Percentiles rank a stretch among this genome's conserved stretches.
Evolutionary conservation across 2,329 filamentous ascomycete genomes (phyloP).

Genomic region (Aspergillus niger): DNA sequence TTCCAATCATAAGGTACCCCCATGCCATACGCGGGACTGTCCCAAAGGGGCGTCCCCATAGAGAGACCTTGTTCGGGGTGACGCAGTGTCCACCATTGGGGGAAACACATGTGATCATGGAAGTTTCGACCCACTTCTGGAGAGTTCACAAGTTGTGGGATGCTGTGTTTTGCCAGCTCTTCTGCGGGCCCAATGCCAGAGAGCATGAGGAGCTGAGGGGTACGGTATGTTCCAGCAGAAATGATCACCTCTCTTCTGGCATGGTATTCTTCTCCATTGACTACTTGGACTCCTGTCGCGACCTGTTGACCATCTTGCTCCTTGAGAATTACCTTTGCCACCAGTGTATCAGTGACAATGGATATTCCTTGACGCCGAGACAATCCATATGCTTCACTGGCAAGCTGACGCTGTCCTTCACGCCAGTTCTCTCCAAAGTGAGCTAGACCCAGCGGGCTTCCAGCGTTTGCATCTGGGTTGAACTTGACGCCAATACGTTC

Average conservation of each 20-base stretch:
- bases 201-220: constrained; percentile 38
- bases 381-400: constrained; percentile 26
- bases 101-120: constrained; percentile 34
- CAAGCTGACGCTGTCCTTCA: constrained; percentile 29
- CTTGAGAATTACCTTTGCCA: too few species aligned
- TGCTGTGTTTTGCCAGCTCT: constrained; percentile 34
- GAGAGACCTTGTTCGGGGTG: not conserved
- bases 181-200: constrained; percentile 38
- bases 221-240: constrained; percentile 34
- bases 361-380: too few species aligned
- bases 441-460: constrained; percentile 31
- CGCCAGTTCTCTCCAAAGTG: constrained; percentile 35
- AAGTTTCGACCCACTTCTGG: constrained; percentile 31
- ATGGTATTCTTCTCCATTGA: constrained; percentile 23
- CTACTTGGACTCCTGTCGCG: constrained; percentile 30
- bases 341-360: too few species aligned
- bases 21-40: constrained; percentile 38
- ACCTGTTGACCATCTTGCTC: not conserved
- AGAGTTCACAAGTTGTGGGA: constrained; percentile 24
- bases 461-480: constrained; percentile 30
- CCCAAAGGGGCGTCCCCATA: constrained; percentile 31
- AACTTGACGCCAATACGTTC: constrained; percentile 32
- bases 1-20: constrained; percentile 45
- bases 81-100: constrained; percentile 18
- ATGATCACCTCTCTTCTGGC: constrained; percentile 36